A percentile compares a stretch with the other conserved stretches of the same genome.
Evolutionary conservation across 2,329 filamentous ascomycete species (phyloP).

Genomic region (Sporothrix mexicana): DNA sequence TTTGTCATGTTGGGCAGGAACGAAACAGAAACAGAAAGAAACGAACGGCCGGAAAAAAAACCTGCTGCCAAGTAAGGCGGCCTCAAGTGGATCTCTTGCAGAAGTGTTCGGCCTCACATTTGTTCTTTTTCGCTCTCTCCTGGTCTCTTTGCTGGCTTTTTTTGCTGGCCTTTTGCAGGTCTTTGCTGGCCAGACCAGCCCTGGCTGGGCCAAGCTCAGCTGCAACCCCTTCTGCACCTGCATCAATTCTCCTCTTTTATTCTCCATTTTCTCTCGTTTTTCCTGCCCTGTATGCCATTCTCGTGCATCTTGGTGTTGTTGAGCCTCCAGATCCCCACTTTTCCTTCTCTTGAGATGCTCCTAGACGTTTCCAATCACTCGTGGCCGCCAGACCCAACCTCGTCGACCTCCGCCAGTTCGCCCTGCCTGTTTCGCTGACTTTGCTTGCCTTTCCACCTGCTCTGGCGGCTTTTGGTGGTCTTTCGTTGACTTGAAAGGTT

Average conservation of each 20-base stretch:
- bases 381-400: background rate
- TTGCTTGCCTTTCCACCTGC: background rate
- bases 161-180: background rate
- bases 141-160: background rate
- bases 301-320: conserved; percentile 7
- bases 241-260: background rate
- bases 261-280: background rate
- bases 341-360: background rate
- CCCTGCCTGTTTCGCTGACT: conserved; percentile 6
- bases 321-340: conserved; percentile 18
- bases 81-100: conserved; percentile 16
- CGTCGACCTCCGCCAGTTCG: conserved; percentile 19
- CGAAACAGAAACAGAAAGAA: background rate
- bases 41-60: background rate
- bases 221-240: conserved; percentile 3
- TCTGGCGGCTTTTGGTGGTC: background rate
- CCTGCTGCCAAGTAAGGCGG: background rate
- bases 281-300: background rate
- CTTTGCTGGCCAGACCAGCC: conserved; percentile 15
- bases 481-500: background rate
- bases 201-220: background rate
- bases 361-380: conserved; percentile 2
- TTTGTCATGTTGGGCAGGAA: background rate
- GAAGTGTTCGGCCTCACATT: background rate
- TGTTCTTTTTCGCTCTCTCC: background rate